Percentiles rank a stretch among this genome's conserved stretches.
These are phyloP conservation scores for Echria macrotheca DNA, from an alignment of 495 filamentous ascomycete genomes.

Conservation along the genomic window DNA sequence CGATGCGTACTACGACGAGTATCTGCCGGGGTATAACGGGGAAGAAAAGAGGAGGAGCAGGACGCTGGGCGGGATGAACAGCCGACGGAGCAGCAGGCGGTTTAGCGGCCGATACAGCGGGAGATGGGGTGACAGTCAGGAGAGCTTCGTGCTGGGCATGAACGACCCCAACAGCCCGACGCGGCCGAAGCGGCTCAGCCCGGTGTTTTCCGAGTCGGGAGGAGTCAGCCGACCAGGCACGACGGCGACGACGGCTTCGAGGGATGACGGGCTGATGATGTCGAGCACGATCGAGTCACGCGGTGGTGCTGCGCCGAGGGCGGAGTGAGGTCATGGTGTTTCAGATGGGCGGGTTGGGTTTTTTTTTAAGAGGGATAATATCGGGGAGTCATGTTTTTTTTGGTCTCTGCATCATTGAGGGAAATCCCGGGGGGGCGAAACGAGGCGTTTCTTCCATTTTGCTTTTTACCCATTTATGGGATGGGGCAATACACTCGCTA, in stretches of 20 bases:
- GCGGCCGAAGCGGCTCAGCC: slow-evolving; percentile 23
- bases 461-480: too few relatives aligned
- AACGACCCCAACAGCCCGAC: slow-evolving; percentile 27
- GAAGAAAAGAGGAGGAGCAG: slow-evolving; percentile 11
- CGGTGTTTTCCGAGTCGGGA: too few relatives aligned
- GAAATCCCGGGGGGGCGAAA: too few relatives aligned
- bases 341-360: slow-evolving; percentile 3
- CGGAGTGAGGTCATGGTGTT: not conserved
- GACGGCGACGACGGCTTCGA: too few relatives aligned
- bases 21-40: slow-evolving; percentile 11
- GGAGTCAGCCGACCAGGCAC: too few relatives aligned
- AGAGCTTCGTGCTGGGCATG: slow-evolving; percentile 24
- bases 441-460: too few relatives aligned
- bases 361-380: too few relatives aligned
- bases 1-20: slow-evolving; percentile 24
- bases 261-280: not conserved
- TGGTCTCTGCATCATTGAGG: too few relatives aligned
- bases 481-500: too few relatives aligned
- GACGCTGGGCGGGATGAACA: not conserved
- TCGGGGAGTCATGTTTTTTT: too few relatives aligned
- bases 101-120: slow-evolving; percentile 8
- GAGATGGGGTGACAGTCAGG: slow-evolving; percentile 21
- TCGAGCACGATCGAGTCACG: not conserved
- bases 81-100: slow-evolving; percentile 2
- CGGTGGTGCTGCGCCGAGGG: not conserved